Base-by-base conservation (phyloP, 371 early-diverging fungal species). In the Spraguea lophii region DNA sequence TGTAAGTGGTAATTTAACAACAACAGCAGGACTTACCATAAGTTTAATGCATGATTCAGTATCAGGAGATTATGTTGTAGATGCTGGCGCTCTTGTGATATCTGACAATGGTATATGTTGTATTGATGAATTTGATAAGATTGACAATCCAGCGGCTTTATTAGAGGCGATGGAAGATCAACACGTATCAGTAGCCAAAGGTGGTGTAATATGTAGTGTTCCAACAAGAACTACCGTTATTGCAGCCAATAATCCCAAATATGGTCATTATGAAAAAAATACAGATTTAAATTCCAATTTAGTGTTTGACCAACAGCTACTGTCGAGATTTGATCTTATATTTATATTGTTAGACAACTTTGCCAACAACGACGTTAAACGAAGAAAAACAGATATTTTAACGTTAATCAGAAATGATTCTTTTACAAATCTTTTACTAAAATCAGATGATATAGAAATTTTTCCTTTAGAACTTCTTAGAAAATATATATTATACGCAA, bases 11-110 rank as follows among this genome's bases (percentile, higher is more conserved):
- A 75, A 69, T 40, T 73, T 76, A 23, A 76, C 80, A 1, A 80
- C 82, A 0, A 73, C 79, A 1, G 77, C 78, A 32, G 85, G 84
- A 3, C 66, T 84, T 44, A 83, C 84, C 0, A 81, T 83, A 13
- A 78, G 80, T 0, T 61, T 84, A 20, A 76, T 72, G 32, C 76
- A 79, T 56, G 83, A 82, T 37, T 51, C 73, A 6, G 75, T 75
- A 7, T 75, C 79, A 0, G 78, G 77, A 15, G 83, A 83, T 34
- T 81, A 77, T 67, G 78, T 77, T 3, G 69, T 82, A 17, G 83
- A 85, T 43, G 81, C 81, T 1, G 26, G 74, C 16, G 76, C 75
- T 13, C 56, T 78, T 37, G 74, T 80, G 6, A 65, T 78, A 21
- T 68, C 73, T 36, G 77, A 78, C 59, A 68, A 73, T 59, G 78